Evolutionary conservation across 2,329 filamentous ascomycete genomes (phyloP).

Genomic region (Fusarium sp.): DNA sequence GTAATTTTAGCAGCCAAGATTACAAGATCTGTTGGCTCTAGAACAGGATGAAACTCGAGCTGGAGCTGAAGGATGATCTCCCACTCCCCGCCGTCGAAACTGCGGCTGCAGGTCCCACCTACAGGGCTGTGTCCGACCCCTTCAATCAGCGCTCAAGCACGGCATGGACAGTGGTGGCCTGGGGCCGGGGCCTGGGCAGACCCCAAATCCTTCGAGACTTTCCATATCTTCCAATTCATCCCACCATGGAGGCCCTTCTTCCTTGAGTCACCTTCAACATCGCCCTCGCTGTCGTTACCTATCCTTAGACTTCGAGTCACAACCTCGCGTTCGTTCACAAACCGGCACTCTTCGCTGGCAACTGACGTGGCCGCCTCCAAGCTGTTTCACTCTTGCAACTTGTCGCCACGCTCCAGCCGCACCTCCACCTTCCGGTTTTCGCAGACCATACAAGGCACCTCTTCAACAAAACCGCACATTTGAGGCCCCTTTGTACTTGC

Average conservation of each 20-base stretch:
- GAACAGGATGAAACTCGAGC: conserved; percentile 37
- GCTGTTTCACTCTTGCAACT: background rate
- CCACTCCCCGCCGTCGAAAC: conserved; percentile 30
- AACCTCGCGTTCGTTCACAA: background rate
- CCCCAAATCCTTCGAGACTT: conserved; percentile 12
- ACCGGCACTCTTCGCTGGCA: conserved; percentile 2
- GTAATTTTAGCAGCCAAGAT: conserved; percentile 5
- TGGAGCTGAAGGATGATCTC: conserved; percentile 13
- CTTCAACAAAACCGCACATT: background rate
- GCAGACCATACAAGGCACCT: background rate
- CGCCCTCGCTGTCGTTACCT: conserved; percentile 19
- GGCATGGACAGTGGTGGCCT: conserved; percentile 8
- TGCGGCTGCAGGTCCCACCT: conserved; percentile 33
- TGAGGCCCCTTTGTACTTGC: background rate
- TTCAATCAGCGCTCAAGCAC: conserved; percentile 32
- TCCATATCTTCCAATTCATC: conserved; percentile 4
- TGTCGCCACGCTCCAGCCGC: background rate
- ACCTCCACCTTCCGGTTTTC: conserved; percentile 9
- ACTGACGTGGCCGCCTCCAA: conserved; percentile 5
- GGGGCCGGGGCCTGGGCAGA: conserved; percentile 12
- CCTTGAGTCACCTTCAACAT: conserved; percentile 4
- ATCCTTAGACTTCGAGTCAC: background rate
- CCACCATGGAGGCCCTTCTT: conserved; percentile 2
- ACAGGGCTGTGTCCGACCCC: conserved; percentile 41
- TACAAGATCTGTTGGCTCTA: conserved; percentile 29